Percentiles rank a stretch among this genome's conserved stretches.
Evolutionary conservation across 2,329 filamentous ascomycete species (phyloP).

Genomic region (Trichophyton schoenleinii): DNA sequence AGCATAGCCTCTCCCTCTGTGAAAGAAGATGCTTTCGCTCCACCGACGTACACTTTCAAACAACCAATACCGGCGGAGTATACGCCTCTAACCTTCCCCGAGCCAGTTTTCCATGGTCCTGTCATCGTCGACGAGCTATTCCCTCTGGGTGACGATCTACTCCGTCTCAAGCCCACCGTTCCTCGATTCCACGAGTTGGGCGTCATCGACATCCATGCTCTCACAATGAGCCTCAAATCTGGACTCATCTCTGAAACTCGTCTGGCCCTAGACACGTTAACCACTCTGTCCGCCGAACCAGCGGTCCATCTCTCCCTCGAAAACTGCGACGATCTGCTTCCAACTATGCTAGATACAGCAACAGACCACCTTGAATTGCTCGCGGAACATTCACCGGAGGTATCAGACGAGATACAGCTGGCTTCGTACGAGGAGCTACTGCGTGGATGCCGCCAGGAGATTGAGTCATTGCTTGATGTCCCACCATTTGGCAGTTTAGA

Average conservation of each 20-base stretch:
- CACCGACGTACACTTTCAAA: constrained; percentile 2
- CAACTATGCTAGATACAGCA: constrained; percentile 77
- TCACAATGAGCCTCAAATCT: constrained; percentile 80
- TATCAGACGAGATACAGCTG: constrained; percentile 75
- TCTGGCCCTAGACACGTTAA: constrained; percentile 72
- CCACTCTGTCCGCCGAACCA: constrained; percentile 54
- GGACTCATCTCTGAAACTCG: constrained; percentile 85
- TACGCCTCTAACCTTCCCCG: constrained; percentile 35
- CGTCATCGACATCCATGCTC: constrained; percentile 75
- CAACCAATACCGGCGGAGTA: constrained; percentile 28
- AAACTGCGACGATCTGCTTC: constrained; percentile 75
- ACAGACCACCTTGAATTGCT: constrained; percentile 77
- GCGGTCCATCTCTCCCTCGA: constrained; percentile 55
- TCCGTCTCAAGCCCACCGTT: constrained; percentile 58
- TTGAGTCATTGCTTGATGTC: constrained; percentile 57
- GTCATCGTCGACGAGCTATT: constrained; percentile 54
- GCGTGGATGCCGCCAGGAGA: constrained; percentile 63
- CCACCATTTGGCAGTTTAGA: constrained; percentile 61
- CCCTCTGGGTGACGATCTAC: constrained; percentile 54
- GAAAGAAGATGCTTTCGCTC: constrained; percentile 13
- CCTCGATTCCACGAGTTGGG: constrained; percentile 68
- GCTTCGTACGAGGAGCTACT: constrained; percentile 78
- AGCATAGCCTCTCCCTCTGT: constrained; percentile 14
- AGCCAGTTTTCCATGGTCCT: constrained; percentile 54
- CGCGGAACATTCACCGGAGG: constrained; percentile 70